Evolutionary conservation across 2,329 filamentous ascomycete species (phyloP).

Genomic region (Penicillium crustosum): DNA sequence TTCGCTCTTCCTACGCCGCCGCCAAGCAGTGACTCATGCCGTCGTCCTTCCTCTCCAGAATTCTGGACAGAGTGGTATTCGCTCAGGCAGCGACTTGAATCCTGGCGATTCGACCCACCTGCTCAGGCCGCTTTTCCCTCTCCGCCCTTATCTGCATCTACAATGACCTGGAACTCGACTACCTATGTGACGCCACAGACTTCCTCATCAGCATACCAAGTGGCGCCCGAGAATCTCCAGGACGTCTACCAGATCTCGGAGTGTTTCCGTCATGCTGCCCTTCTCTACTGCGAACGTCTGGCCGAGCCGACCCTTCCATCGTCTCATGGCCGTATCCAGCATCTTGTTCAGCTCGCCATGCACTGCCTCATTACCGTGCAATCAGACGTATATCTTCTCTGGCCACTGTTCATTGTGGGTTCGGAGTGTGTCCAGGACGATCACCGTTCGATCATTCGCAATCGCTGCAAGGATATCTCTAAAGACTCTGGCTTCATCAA

Average conservation of each 20-base stretch:
- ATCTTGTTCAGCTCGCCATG: constrained; percentile 76
- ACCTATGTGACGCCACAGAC: constrained; percentile 34
- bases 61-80: constrained; percentile 90
- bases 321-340: constrained; percentile 74
- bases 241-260: constrained; percentile 83
- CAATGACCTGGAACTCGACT: constrained; percentile 17
- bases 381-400: constrained; percentile 84
- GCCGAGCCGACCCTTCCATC: constrained; percentile 73
- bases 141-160: constrained; percentile 20
- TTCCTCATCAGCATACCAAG: constrained; percentile 27
- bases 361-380: constrained; percentile 80
- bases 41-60: constrained; percentile 27
- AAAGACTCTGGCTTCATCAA: constrained; percentile 89
- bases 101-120: constrained; percentile 69
- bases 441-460: constrained; percentile 75
- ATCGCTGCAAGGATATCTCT: constrained; percentile 82
- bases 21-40: constrained; percentile 20
- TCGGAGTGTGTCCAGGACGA: constrained; percentile 82
- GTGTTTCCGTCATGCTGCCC: constrained; percentile 82
- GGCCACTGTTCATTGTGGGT: constrained; percentile 88
- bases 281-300: constrained; percentile 86
- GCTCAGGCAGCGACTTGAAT: constrained; percentile 71
- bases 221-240: constrained; percentile 62
- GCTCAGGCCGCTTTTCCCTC: constrained; percentile 20
- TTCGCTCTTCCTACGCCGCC: constrained; percentile 35